Percentiles rank a stretch among this genome's conserved stretches.
These are phyloP conservation scores for Dactylis glomerata DNA, from an alignment of 176 grass and related monocot genomes.

Conservation along the genomic window DNA sequence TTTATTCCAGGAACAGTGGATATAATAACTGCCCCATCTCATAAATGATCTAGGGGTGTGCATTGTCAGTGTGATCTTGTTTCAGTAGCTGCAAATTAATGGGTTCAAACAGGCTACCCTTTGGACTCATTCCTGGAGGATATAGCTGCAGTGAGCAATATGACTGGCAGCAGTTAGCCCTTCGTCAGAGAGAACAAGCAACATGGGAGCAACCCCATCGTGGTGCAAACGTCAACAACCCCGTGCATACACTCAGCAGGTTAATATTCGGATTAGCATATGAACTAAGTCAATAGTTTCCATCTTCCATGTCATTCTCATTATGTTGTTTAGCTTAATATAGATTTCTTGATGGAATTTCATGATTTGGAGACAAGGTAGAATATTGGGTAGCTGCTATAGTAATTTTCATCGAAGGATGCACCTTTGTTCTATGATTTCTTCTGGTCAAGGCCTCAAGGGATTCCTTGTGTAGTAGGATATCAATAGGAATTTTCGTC, in stretches of 20 bases:
- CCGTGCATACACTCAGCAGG: conserved; percentile 4
- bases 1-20: background rate
- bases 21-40: background rate
- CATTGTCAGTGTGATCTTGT: background rate
- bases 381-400: conserved; percentile 15
- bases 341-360: conserved; percentile 1
- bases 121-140: conserved; percentile 13
- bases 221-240: background rate
- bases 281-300: conserved; percentile 4
- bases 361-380: conserved; percentile 17
- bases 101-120: conserved; percentile 29
- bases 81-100: conserved; percentile 21
- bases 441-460: background rate
- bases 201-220: conserved; percentile 6
- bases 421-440: background rate
- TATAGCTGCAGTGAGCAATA: conserved; percentile 25
- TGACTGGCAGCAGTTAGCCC: conserved; percentile 28
- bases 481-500: background rate
- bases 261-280: conserved; percentile 5
- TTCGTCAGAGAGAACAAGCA: conserved; percentile 16
- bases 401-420: background rate
- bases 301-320: background rate
- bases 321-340: conserved; percentile 12
- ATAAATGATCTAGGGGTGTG: background rate
- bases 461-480: background rate